Evolutionary conservation across 805 yeast species (phyloP).

Genomic region (Candida corydali): DNA sequence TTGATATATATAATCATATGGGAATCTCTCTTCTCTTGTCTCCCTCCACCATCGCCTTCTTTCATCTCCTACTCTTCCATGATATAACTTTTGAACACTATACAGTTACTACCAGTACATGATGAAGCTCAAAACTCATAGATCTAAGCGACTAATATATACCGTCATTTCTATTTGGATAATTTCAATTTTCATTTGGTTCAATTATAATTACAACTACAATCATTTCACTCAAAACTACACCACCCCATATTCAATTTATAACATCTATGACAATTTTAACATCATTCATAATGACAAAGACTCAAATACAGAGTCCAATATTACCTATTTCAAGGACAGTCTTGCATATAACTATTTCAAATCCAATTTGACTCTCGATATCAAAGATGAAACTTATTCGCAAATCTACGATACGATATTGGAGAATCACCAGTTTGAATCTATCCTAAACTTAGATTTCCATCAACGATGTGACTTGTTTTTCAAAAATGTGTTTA

Average conservation of each 20-base stretch:
- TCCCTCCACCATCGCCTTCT: neutral
- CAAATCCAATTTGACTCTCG: neutral
- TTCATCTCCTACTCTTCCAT: neutral
- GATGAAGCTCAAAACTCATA: neutral
- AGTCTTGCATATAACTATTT: neutral
- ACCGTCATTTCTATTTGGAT: constrained; percentile 4
- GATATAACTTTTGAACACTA: too few relatives aligned
- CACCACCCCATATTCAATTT: constrained; percentile 3
- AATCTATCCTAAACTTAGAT: constrained; percentile 18
- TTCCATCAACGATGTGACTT: constrained; percentile 26
- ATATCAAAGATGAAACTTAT: constrained; percentile 10
- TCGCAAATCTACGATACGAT: constrained; percentile 19
- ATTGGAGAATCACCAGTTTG: constrained; percentile 16
- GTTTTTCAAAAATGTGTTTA: constrained; percentile 40
- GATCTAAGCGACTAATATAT: neutral
- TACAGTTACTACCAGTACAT: too few relatives aligned
- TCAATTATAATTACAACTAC: neutral
- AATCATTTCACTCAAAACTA: neutral
- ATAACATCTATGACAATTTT: constrained; percentile 6
- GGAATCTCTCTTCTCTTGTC: too few relatives aligned
- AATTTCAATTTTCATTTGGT: neutral
- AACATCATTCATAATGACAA: neutral
- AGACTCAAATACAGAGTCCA: neutral
- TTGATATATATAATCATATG: too few relatives aligned
- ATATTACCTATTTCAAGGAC: neutral